These are phyloP conservation scores for Samsoniella hepiali DNA, from an alignment of 2,329 filamentous ascomycete genomes.

Conservation along the genomic window DNA sequence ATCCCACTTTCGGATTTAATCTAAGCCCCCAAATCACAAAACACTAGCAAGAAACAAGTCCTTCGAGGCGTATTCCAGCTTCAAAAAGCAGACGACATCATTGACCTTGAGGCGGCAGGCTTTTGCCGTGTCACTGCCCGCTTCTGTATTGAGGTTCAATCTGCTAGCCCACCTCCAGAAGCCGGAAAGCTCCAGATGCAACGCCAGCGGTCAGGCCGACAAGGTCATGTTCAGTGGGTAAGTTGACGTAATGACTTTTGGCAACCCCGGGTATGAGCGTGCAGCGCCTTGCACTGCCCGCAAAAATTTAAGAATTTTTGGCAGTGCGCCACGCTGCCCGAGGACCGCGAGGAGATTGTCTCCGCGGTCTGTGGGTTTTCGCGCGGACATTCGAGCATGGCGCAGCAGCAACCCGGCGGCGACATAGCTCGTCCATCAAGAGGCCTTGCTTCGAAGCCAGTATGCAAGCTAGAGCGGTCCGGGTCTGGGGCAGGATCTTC, in stretches of 20 bases:
- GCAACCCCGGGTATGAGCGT: too few species aligned
- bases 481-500: neutral
- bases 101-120: neutral
- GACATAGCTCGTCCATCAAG: neutral
- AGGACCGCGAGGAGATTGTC: neutral
- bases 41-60: too few species aligned
- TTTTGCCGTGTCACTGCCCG: neutral
- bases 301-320: neutral
- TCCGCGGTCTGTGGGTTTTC: neutral
- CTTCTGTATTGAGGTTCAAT: neutral
- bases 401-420: neutral
- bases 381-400: neutral
- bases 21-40: too few species aligned
- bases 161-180: neutral
- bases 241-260: constrained; percentile 1
- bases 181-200: neutral
- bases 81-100: neutral
- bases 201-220: neutral
- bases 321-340: neutral
- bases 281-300: neutral
- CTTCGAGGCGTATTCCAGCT: neutral
- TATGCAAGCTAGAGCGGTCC: neutral
- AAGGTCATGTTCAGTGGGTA: neutral
- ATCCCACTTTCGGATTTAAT: too few species aligned
- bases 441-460: neutral